Conservation (phyloP, 805 yeast species). For the Wickerhamomyces subpelliculosus region DNA sequence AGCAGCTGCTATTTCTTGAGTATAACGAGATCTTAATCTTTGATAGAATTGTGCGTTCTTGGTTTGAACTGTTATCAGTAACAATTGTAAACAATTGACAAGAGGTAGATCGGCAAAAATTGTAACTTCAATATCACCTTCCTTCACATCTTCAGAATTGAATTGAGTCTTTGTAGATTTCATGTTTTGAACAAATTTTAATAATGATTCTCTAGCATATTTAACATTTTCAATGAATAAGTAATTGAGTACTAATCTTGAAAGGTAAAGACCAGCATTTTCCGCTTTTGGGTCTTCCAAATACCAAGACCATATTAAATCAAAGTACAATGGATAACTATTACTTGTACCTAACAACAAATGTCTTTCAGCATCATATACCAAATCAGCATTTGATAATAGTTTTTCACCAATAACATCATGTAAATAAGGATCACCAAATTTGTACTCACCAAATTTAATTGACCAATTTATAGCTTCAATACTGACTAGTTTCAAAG, state of each 20-base stretch:
- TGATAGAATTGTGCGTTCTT: slow-evolving; percentile 45
- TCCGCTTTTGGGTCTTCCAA: slow-evolving; percentile 18
- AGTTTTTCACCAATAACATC: slow-evolving; percentile 67
- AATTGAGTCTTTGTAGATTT: slow-evolving; percentile 24
- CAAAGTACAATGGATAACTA: slow-evolving; percentile 37
- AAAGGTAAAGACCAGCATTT: slow-evolving; percentile 26
- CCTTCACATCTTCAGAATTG: no score
- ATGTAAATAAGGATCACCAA: slow-evolving; percentile 74
- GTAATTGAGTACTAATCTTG: slow-evolving; percentile 72
- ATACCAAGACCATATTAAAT: slow-evolving; percentile 41
- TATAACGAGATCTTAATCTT: slow-evolving; percentile 46
- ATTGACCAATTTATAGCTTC: slow-evolving; percentile 64
- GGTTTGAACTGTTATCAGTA: slow-evolving; percentile 52
- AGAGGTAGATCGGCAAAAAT: slow-evolving; percentile 38
- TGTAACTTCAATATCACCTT: slow-evolving; percentile 24
- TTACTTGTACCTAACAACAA: slow-evolving; percentile 55
- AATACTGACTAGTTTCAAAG: slow-evolving; percentile 59
- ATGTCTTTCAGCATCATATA: slow-evolving; percentile 67
- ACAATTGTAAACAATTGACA: slow-evolving; percentile 63
- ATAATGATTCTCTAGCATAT: slow-evolving; percentile 40
- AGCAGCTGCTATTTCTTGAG: slow-evolving; percentile 24
- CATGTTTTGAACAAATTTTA: slow-evolving; percentile 26
- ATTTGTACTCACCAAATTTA: slow-evolving; percentile 38
- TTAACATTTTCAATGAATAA: slow-evolving; percentile 60
- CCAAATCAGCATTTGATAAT: slow-evolving; percentile 37